Evolutionary conservation across 2,329 filamentous ascomycete genomes (phyloP).

Genomic region (Alternaria ventricosa): DNA sequence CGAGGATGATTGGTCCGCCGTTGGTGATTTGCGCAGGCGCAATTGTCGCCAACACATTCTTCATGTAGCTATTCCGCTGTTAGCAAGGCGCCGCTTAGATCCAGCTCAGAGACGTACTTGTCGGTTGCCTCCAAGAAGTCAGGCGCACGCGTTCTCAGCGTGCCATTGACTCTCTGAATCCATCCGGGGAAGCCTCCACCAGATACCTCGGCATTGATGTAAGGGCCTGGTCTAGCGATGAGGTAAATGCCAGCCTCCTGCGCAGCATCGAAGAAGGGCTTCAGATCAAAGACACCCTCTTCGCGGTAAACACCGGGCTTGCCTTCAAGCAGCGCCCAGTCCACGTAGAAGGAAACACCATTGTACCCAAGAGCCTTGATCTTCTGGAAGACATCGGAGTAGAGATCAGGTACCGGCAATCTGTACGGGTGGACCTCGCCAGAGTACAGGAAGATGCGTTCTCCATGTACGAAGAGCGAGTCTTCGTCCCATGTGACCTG

Average conservation of each 20-base stretch:
- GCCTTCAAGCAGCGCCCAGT: constrained; percentile 81
- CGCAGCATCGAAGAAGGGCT: constrained; percentile 80
- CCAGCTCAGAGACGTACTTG: constrained; percentile 55
- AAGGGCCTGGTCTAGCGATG: constrained; percentile 72
- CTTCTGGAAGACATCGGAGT: constrained; percentile 81
- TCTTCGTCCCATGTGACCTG: constrained; percentile 74
- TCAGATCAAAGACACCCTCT: constrained; percentile 73
- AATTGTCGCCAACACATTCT: constrained; percentile 68
- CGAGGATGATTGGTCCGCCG: constrained; percentile 77
- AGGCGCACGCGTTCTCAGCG: constrained; percentile 66
- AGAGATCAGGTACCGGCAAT: constrained; percentile 66
- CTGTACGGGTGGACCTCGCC: constrained; percentile 77
- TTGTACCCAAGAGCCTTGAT: constrained; percentile 83
- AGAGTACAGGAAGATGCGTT: constrained; percentile 74
- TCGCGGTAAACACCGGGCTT: constrained; percentile 72
- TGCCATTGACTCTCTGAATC: constrained; percentile 72
- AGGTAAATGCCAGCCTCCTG: constrained; percentile 76
- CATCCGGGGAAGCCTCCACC: constrained; percentile 84
- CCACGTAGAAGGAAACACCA: constrained; percentile 77
- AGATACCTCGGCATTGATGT: constrained; percentile 78
- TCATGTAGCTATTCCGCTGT: constrained; percentile 59
- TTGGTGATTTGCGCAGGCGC: constrained; percentile 82
- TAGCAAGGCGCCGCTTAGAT: not conserved
- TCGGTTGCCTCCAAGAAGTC: constrained; percentile 72
- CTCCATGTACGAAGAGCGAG: constrained; percentile 72